Base-by-base conservation (phyloP, 768 basidiomycete genomes). In the Panaeolus cyanescens region DNA sequence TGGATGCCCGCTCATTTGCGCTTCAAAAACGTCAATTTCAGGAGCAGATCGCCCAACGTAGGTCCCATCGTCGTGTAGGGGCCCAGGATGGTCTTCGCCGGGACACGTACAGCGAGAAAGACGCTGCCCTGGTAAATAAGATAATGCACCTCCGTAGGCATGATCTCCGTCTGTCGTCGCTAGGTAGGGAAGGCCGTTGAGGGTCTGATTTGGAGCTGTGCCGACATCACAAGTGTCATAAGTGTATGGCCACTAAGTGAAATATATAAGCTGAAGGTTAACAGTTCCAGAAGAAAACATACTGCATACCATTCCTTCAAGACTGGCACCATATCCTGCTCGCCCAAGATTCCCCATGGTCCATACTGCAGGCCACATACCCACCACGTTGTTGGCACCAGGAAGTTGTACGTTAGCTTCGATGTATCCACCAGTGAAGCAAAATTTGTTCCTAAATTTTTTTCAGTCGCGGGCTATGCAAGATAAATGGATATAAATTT, bases 11-110 rank as follows among this genome's bases (percentile, higher is more conserved):
- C 65, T 60, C 63, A 87, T 88, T 74, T 89, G 87, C 6, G 95
- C 90, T 77, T 96, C 95, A 68, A 96, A 88, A 20, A 95, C 80
- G 79, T 96, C 95, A 40, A 96, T 95, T 74, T 96, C 95, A 1
- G 94, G 94, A 5, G 94, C 91, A 32, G 89, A 73, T 59, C 95
- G 85, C 5, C 93, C 95, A 19, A 90, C 85, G 67, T 85, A 95
- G 2, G 88, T 81, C 36, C 94, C 94, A 66, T 96, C 91, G 1
- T 77, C 60, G 63, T 89, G 87, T 54, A 85, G 74, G 20, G 95
- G 95, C 7, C 96, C 96, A 6, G 96, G 96, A 73, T 97, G 95
- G 6, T 86, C 80, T 74, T 96, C 91, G 22, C 88, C 87, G 9
- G 80, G 74, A 71, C 96, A 98, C 1, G 96, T 98, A 73, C 96